Evolutionary conservation across 2,329 filamentous ascomycete species (phyloP).

Genomic region (Cercospora sesami): DNA sequence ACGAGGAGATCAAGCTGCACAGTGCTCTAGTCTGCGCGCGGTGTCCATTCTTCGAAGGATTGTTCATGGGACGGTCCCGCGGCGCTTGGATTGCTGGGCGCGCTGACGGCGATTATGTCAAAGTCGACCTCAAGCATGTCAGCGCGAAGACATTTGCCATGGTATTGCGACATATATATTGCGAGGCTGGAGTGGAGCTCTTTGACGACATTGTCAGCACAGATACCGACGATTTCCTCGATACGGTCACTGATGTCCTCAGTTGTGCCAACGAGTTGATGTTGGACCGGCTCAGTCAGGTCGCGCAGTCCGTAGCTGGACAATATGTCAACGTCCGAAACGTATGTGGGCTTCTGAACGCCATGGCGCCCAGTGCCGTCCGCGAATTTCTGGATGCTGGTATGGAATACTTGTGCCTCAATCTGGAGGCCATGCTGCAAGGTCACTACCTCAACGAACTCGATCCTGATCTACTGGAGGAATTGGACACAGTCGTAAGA

Average conservation of each 20-base stretch:
- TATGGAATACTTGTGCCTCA: slow-evolving; percentile 86
- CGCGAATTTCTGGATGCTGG: slow-evolving; percentile 83
- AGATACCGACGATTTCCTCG: slow-evolving; percentile 79
- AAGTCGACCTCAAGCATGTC: slow-evolving; percentile 81
- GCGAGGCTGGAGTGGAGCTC: slow-evolving; percentile 74
- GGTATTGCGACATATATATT: slow-evolving; percentile 79
- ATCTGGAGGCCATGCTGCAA: slow-evolving; percentile 88
- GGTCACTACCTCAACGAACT: slow-evolving; percentile 81
- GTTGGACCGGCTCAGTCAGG: slow-evolving; percentile 84
- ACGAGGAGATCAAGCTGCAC: slow-evolving; percentile 69
- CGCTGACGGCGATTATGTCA: slow-evolving; percentile 56
- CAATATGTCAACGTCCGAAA: slow-evolving; percentile 83
- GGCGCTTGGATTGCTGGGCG: slow-evolving; percentile 71
- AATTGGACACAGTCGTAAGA: slow-evolving; percentile 77
- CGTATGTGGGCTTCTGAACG: slow-evolving; percentile 80
- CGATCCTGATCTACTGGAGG: slow-evolving; percentile 76
- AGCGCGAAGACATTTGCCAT: slow-evolving; percentile 70
- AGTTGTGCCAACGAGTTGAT: slow-evolving; percentile 90
- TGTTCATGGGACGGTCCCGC: slow-evolving; percentile 84
- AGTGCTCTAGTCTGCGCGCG: slow-evolving; percentile 76
- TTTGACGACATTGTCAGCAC: slow-evolving; percentile 74
- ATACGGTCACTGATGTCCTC: slow-evolving; percentile 89
- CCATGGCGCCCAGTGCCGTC: slow-evolving; percentile 79
- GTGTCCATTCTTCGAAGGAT: slow-evolving; percentile 86
- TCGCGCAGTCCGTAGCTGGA: slow-evolving; percentile 82